These are phyloP conservation scores for Pseudomicrostroma phylloplanum DNA, from an alignment of 1,284 basidiomycete genomes.

Conservation along the genomic window DNA sequence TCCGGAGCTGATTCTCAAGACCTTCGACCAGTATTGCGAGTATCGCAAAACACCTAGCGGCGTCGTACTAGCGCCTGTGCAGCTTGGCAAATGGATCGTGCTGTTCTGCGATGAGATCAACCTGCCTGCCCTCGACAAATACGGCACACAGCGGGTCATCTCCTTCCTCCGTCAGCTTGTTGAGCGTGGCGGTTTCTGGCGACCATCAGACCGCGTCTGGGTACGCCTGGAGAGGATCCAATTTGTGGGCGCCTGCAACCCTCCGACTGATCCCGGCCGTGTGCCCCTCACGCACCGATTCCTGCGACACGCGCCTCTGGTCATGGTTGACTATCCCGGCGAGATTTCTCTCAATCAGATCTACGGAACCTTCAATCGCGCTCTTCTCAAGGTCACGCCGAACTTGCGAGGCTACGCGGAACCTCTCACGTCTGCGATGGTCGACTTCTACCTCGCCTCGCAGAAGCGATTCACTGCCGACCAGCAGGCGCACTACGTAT, in stretches of 20 bases:
- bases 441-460: slow-evolving; percentile 86
- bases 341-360: slow-evolving; percentile 96
- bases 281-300: slow-evolving; percentile 96
- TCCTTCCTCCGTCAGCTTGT: slow-evolving; percentile 97
- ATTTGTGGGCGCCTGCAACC: slow-evolving; percentile 98
- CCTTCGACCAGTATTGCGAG: slow-evolving; percentile 99
- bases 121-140: slow-evolving; percentile 91
- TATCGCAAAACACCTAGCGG: slow-evolving; percentile 97
- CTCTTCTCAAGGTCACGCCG: slow-evolving; percentile 89
- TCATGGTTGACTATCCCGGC: slow-evolving; percentile 99
- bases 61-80: slow-evolving; percentile 81
- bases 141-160: slow-evolving; percentile 96
- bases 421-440: slow-evolving; percentile 95
- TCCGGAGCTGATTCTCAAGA: slow-evolving; percentile 94
- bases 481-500: slow-evolving; percentile 95
- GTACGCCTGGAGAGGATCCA: slow-evolving; percentile 95
- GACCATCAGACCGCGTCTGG: slow-evolving; percentile 91
- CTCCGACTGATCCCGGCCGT: slow-evolving; percentile 98
- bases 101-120: slow-evolving; percentile 99
- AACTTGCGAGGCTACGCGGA: slow-evolving; percentile 87
- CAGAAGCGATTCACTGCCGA: slow-evolving; percentile 93
- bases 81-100: slow-evolving; percentile 96
- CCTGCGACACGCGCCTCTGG: slow-evolving; percentile 92
- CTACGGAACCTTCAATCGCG: slow-evolving; percentile 97
- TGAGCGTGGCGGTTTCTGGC: slow-evolving; percentile 90